Evolutionary conservation across 805 yeast species (phyloP), one percentile per base, ranked within the genome.

Genomic region (Geotrichum ghanense): DNA sequence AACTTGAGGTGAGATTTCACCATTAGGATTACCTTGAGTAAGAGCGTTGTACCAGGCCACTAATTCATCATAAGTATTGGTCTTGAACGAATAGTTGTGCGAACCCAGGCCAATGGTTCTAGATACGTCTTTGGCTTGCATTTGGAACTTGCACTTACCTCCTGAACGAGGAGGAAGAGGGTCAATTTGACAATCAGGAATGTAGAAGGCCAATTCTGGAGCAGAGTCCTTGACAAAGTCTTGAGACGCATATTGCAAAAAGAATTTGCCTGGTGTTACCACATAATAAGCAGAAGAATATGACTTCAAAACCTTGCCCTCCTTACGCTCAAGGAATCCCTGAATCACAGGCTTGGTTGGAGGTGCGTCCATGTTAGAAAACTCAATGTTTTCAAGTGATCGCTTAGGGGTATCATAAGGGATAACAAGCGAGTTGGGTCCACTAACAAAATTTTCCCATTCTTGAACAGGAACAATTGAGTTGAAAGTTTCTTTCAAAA

Each of bases 181-280:
- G 24, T 72, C 71, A 12, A 73, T 47, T 24, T 63, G 54, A 48
- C 73, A 64, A 17, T 72, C 77, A 7, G 79, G 79, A 31, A 75
- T 55, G 48, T 65, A 73, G 3, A 75, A 53, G 16, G 71, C 65
- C 40, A 71, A 53, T 21, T 69, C 69, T 14, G 79, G 79, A n/a
- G 64, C 63, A 4, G 73, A 61, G 50, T 72, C 76, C 47, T 57
- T 58, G 41, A 60, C 53, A 42, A 59, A 61, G 22, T 74, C 70
- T 47, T 68, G 64, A 12, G 74, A 63, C 48, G 69, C 70, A 59
- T 71, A 74, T 51, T 72, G 75, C 50, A 69, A 68, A 20, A 75
- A 53, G 54, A 63, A 72, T 20, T 69, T 63, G 1, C 75, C 53
- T 24, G 69, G 71, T 3, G 78, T 68, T 40, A 75, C 59, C 35